phyloP scores from a whole-genome alignment of 192 early-diverging fungal species.

The Linnemannia elongata region DNA sequence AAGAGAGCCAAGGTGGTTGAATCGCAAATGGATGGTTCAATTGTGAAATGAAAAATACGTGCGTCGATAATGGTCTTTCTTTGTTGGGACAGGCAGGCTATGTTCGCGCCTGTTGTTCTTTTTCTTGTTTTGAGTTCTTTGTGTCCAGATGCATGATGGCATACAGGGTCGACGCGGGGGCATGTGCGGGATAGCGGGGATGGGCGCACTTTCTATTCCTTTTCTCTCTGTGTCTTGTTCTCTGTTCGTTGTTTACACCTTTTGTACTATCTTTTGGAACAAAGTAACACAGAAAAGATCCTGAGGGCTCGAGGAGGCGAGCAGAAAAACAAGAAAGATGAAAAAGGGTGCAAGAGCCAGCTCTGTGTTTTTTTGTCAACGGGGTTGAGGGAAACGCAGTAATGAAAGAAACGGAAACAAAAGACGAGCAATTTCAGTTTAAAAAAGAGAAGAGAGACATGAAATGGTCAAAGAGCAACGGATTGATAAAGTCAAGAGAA shows the following conservation, averaged over 20 bases:
- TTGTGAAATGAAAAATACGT: background rate
- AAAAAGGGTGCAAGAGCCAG: background rate
- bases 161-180: background rate
- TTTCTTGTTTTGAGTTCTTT: background rate
- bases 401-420: background rate
- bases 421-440: background rate
- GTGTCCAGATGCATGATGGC: background rate
- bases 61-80: background rate
- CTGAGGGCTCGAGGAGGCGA: background rate
- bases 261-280: background rate
- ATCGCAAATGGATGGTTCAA: background rate
- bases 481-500: background rate
- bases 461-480: no score
- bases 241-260: background rate
- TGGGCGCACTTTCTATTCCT: background rate
- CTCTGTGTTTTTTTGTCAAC: background rate
- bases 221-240: background rate
- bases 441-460: background rate
- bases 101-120: background rate
- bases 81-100: background rate
- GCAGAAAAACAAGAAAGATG: background rate
- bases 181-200: background rate
- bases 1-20: background rate
- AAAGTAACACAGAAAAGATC: constrained; percentile 2
- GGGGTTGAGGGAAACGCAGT: background rate